Conservation (phyloP, 352 stramenopile genomes). For the Globisporangium apiculatum region DNA sequence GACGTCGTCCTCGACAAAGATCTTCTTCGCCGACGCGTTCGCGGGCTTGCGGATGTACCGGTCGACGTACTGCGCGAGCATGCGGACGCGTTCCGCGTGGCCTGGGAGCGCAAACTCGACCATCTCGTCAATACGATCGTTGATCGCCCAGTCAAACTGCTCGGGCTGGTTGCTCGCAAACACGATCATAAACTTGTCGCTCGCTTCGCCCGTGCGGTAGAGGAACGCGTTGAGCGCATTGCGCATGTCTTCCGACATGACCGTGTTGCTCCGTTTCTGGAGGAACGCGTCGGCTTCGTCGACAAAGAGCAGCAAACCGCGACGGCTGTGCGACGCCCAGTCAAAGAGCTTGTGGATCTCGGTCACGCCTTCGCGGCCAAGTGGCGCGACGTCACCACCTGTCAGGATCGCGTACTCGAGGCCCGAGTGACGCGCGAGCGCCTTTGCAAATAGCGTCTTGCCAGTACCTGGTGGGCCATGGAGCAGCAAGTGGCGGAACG, state of each 20-base stretch:
- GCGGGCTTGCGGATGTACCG: conserved; percentile 93
- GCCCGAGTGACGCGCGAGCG: conserved; percentile 93
- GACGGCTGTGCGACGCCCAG: conserved; percentile 94
- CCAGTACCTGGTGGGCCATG: conserved; percentile 97
- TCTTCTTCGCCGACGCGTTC: conserved; percentile 82
- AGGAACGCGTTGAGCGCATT: conserved; percentile 99
- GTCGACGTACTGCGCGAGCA: conserved; percentile 98
- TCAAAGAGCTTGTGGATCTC: conserved; percentile 99
- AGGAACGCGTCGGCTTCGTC: conserved; percentile 99
- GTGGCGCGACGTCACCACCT: conserved; percentile 97
- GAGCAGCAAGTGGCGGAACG: conserved; percentile 97
- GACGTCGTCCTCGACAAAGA: conserved; percentile 87
- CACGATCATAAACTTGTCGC: conserved; percentile 99
- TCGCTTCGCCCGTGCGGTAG: conserved; percentile 96
- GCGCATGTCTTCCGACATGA: conserved; percentile 96
- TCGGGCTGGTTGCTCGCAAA: conserved; percentile 98
- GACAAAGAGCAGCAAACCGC: conserved; percentile 97
- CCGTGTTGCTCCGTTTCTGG: conserved; percentile 92
- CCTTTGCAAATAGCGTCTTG: conserved; percentile 99
- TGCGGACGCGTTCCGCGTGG: conserved; percentile 91
- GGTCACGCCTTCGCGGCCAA: conserved; percentile 95
- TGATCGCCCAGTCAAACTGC: conserved; percentile 98
- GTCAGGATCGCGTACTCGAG: conserved; percentile 99
- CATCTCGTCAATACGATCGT: conserved; percentile 99
- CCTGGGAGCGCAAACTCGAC: conserved; percentile 95